These are phyloP conservation scores for Nymphaea thermarum DNA, from an alignment of 164 flowering plant genomes.

Conservation along the genomic window DNA sequence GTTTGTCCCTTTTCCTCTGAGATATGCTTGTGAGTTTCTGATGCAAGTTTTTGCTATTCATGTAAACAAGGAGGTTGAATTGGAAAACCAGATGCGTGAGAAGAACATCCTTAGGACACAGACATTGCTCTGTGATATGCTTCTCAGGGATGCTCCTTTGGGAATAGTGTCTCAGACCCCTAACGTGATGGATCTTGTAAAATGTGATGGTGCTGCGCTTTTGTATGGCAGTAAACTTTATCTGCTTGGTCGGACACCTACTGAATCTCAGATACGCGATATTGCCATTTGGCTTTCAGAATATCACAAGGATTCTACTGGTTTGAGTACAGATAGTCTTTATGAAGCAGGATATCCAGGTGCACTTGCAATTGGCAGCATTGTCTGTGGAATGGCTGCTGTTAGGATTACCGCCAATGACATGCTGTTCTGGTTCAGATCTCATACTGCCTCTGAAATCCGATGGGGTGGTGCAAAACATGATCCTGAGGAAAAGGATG, in stretches of 20 bases:
- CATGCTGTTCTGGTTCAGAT: slow-evolving; percentile 85
- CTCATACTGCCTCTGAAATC: slow-evolving; percentile 73
- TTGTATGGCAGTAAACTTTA: slow-evolving; percentile 46
- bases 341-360: slow-evolving; percentile 83
- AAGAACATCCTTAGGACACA: slow-evolving; percentile 84
- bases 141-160: slow-evolving; percentile 80
- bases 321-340: slow-evolving; percentile 88
- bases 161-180: slow-evolving; percentile 83
- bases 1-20: slow-evolving; percentile 91
- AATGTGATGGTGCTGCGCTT: slow-evolving; percentile 91
- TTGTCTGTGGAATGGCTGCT: slow-evolving; percentile 91
- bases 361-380: slow-evolving; percentile 60
- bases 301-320: slow-evolving; percentile 81
- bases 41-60: slow-evolving; percentile 94
- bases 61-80: slow-evolving; percentile 73
- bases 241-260: slow-evolving; percentile 57
- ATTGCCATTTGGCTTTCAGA: slow-evolving; percentile 59
- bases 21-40: slow-evolving; percentile 94
- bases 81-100: slow-evolving; percentile 72
- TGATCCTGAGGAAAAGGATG: slow-evolving; percentile 73
- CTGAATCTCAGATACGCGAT: slow-evolving; percentile 48
- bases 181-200: slow-evolving; percentile 84
- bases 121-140: slow-evolving; percentile 89
- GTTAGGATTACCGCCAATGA: slow-evolving; percentile 66
- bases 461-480: slow-evolving; percentile 98